phyloP scores from a whole-genome alignment of 768 basidiomycete genomes.

The Lentinula edodes region DNA sequence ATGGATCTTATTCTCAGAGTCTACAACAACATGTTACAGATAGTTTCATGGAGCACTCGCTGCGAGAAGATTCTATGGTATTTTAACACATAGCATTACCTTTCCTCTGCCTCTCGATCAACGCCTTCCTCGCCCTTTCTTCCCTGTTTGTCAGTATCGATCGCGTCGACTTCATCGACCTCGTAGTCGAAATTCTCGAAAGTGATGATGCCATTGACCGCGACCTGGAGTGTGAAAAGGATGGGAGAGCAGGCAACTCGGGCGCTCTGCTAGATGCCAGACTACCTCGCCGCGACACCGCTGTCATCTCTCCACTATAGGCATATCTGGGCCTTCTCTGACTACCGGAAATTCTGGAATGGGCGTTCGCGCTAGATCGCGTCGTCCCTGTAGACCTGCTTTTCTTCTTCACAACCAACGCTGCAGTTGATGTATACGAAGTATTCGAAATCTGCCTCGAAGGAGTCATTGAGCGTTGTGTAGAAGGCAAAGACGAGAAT shows the following conservation, averaged over 20 bases:
- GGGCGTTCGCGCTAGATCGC: not conserved
- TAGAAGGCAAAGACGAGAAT: not conserved
- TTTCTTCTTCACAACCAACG: not conserved
- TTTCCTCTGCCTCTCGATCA: constrained; percentile 1
- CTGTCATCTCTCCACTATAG: not conserved
- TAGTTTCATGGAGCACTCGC: too few species aligned
- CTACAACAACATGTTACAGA: too few species aligned
- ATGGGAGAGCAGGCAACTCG: not conserved
- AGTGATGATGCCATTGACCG: not conserved
- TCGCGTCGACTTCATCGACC: constrained; percentile 1
- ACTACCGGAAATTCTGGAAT: not conserved
- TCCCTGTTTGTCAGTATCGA: constrained; percentile 2
- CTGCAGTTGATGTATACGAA: not conserved
- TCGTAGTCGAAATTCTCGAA: constrained; percentile 1
- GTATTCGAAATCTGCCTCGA: not conserved
- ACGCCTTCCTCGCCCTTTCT: constrained; percentile 3
- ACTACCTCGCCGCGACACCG: not conserved
- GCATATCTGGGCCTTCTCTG: not conserved
- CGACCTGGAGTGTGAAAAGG: not conserved
- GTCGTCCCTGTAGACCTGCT: not conserved
- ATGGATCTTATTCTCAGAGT: too few species aligned
- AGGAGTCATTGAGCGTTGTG: not conserved
- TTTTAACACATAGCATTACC: not conserved
- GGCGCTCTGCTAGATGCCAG: not conserved
- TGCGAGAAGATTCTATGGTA: too few species aligned